Evolutionary conservation across 257 asterid species (phyloP).

Genomic region (Capsicum pubescens): DNA sequence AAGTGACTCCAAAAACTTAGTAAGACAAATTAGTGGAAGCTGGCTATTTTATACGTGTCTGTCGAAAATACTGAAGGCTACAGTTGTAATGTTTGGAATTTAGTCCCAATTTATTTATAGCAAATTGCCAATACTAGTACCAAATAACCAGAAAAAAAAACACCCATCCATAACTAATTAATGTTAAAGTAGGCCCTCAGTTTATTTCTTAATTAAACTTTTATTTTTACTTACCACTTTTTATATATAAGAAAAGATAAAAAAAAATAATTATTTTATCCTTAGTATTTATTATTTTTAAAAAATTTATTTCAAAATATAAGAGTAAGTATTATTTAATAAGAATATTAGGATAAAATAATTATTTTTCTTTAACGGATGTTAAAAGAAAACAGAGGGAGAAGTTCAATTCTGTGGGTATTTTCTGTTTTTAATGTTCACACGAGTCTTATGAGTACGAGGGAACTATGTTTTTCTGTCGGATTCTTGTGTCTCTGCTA

Average conservation of each 20-base stretch:
- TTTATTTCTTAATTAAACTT: too few relatives aligned
- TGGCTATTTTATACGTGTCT: constrained; percentile 3
- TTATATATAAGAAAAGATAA: too few relatives aligned
- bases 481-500: too few relatives aligned
- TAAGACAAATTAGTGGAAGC: not conserved
- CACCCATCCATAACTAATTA: not conserved
- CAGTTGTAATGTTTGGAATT: constrained; percentile 20
- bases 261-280: too few relatives aligned
- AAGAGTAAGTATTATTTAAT: too few relatives aligned
- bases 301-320: too few relatives aligned
- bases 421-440: not conserved
- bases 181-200: not conserved
- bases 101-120: not conserved
- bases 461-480: constrained; percentile 33
- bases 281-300: too few relatives aligned
- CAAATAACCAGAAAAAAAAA: constrained; percentile 12
- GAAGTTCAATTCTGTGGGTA: not conserved
- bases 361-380: too few relatives aligned
- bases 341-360: too few relatives aligned
- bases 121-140: not conserved
- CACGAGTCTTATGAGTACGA: constrained; percentile 30
- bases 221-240: too few relatives aligned
- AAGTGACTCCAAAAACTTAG: not conserved
- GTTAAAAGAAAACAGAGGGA: too few relatives aligned
- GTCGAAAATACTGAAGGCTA: not conserved